Conservation (phyloP, 345 rosid genomes). For the Toxicodendron radicans region DNA sequence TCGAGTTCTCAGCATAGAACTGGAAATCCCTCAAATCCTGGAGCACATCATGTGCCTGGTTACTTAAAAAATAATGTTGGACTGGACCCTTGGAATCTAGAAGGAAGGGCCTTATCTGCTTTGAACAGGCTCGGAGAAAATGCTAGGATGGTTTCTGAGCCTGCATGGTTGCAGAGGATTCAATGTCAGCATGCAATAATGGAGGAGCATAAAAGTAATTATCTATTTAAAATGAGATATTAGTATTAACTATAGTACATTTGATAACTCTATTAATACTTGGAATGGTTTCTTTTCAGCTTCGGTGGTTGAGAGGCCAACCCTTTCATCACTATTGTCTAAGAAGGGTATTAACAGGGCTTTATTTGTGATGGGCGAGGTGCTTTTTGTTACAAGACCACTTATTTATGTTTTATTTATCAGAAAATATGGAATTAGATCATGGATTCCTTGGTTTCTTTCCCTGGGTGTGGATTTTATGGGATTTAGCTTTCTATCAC, state of each 20-base stretch:
- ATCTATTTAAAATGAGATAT: conserved; percentile 1
- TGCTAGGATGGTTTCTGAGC: conserved; percentile 56
- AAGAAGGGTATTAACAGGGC: conserved; percentile 70
- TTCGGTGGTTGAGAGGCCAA: conserved; percentile 39
- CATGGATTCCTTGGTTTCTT: conserved; percentile 94
- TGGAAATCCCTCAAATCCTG: conserved; percentile 25
- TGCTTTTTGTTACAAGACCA: conserved; percentile 78
- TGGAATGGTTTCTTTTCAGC: conserved; percentile 32
- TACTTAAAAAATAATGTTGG: conserved; percentile 31
- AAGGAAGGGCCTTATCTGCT: conserved; percentile 84
- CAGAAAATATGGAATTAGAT: conserved; percentile 69
- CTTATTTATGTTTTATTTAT: conserved; percentile 85
- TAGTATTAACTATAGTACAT: conserved; percentile 3
- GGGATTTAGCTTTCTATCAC: conserved; percentile 58
- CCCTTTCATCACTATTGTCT: conserved; percentile 54
- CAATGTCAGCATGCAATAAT: conserved; percentile 63
- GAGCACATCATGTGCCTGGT: conserved; percentile 31
- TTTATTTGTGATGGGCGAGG: conserved; percentile 65
- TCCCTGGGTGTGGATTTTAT: conserved; percentile 67
- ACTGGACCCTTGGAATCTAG: conserved; percentile 53
- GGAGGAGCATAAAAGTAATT: conserved; percentile 54
- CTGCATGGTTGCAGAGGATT: conserved; percentile 57
- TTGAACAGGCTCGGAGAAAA: conserved; percentile 75
- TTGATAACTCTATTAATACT: conserved; percentile 13
- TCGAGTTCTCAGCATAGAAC: conserved; percentile 35